Conservation (phyloP, 192 early-diverging fungal genomes). For the Entrophospora sp. region DNA sequence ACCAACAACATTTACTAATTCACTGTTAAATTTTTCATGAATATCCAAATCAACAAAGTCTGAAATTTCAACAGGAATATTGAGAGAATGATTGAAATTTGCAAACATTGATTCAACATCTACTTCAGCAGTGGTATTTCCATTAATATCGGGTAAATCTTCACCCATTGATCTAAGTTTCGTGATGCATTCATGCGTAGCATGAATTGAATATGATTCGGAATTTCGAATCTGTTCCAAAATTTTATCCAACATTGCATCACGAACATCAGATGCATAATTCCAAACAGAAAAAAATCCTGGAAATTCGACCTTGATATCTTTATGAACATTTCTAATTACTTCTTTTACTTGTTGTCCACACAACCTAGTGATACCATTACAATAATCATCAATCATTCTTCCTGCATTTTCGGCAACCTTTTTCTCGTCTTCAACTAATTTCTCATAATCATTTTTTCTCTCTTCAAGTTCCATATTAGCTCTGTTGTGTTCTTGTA, state of each 20-base stretch:
- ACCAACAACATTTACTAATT: constrained; percentile 25
- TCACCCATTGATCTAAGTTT: constrained; percentile 32
- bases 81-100: constrained; percentile 22
- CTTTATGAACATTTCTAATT: constrained; percentile 58
- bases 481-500: constrained; percentile 51
- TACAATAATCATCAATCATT: constrained; percentile 50
- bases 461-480: constrained; percentile 50
- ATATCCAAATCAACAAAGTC: constrained; percentile 40
- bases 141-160: constrained; percentile 21
- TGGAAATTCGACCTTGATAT: constrained; percentile 63
- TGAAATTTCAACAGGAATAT: constrained; percentile 26
- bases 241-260: constrained; percentile 55
- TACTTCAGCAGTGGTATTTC: too few species aligned
- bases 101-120: constrained; percentile 15
- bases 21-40: constrained; percentile 27
- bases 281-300: constrained; percentile 79
- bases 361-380: constrained; percentile 41
- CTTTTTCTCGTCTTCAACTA: constrained; percentile 63
- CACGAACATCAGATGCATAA: constrained; percentile 75
- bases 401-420: constrained; percentile 56
- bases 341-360: constrained; percentile 35
- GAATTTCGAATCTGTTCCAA: constrained; percentile 52
- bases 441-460: constrained; percentile 65
- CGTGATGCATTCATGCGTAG: constrained; percentile 30
- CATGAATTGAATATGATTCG: constrained; percentile 46